Conservation (phyloP, 352 stramenopile genomes). For the Phytopythium oedochilum region DNA sequence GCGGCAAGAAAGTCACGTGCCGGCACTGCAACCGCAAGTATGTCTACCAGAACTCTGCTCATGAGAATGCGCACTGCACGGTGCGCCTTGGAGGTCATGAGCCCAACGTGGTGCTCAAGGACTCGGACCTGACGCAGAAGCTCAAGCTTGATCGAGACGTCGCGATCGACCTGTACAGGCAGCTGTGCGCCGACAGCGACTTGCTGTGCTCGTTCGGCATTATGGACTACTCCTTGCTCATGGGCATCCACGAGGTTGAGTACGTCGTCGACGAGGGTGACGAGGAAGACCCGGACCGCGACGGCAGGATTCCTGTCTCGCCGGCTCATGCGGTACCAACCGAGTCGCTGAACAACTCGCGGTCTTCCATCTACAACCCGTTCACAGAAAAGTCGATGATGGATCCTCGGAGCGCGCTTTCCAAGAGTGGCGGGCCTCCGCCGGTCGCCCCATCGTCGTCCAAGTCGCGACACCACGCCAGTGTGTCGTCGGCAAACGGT, state of each 20-base stretch:
- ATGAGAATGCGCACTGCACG: constrained; percentile 71
- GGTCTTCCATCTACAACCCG: constrained; percentile 44
- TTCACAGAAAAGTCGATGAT: constrained; percentile 68
- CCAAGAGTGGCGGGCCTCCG: constrained; percentile 21
- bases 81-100: constrained; percentile 75
- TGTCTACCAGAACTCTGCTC: constrained; percentile 54
- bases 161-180: constrained; percentile 65
- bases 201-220: constrained; percentile 87
- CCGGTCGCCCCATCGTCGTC: constrained; percentile 16
- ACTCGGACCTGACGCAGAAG: constrained; percentile 87
- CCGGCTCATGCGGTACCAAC: background rate
- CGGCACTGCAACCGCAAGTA: constrained; percentile 89
- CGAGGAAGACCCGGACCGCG: constrained; percentile 32
- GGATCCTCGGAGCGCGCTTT: constrained; percentile 41
- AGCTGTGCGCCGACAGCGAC: constrained; percentile 77
- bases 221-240: constrained; percentile 91
- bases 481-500: constrained; percentile 43
- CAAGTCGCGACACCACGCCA: constrained; percentile 52
- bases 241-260: constrained; percentile 88
- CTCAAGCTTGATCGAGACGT: constrained; percentile 77
- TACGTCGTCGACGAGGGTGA: constrained; percentile 76
- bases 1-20: constrained; percentile 85
- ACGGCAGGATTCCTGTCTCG: constrained; percentile 8
- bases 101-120: constrained; percentile 87
- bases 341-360: constrained; percentile 10